Evolutionary conservation across 169 alveolate genomes (phyloP).

Genomic region (Plasmodium berghei): DNA sequence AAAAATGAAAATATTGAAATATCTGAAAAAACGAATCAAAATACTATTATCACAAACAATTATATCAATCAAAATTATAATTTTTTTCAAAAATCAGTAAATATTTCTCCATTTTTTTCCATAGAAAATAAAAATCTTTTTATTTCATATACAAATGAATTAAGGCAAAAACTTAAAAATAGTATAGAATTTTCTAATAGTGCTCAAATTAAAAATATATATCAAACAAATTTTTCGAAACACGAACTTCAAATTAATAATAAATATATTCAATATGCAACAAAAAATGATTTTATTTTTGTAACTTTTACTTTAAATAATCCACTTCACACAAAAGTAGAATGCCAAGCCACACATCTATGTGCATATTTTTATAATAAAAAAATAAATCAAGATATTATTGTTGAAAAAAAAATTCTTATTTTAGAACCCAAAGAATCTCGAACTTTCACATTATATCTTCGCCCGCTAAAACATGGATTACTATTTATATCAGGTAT

Average conservation of each 20-base stretch:
- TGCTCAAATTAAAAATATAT: conserved; percentile 29
- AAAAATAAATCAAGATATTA: conserved; percentile 23
- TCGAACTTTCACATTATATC: conserved; percentile 18
- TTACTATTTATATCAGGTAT: conserved; percentile 54
- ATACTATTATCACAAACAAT: no score
- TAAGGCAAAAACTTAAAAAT: conserved; percentile 27
- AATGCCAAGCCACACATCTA: conserved; percentile 54
- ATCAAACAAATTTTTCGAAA: conserved; percentile 20
- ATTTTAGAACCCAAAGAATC: conserved; percentile 51
- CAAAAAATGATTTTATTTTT: conserved; percentile 32
- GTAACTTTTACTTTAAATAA: conserved; percentile 30
- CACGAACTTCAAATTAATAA: conserved; percentile 37
- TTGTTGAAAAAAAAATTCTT: conserved; percentile 49
- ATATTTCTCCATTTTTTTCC: conserved; percentile 10
- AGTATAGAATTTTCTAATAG: conserved; percentile 6
- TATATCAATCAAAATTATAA: no score
- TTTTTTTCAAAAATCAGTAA: conserved; percentile 16
- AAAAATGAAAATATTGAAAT: background rate
- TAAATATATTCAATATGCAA: conserved; percentile 33
- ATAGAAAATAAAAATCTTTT: conserved; percentile 3
- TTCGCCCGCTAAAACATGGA: conserved; percentile 25
- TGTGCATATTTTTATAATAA: conserved; percentile 47
- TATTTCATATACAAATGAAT: conserved; percentile 11
- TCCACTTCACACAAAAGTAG: conserved; percentile 57
- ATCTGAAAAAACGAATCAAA: no score